Percentiles rank a stretch among this genome's conserved stretches.
phyloP scores from a whole-genome alignment of 805 yeast genomes.

The Nakazawaea pomicola region DNA sequence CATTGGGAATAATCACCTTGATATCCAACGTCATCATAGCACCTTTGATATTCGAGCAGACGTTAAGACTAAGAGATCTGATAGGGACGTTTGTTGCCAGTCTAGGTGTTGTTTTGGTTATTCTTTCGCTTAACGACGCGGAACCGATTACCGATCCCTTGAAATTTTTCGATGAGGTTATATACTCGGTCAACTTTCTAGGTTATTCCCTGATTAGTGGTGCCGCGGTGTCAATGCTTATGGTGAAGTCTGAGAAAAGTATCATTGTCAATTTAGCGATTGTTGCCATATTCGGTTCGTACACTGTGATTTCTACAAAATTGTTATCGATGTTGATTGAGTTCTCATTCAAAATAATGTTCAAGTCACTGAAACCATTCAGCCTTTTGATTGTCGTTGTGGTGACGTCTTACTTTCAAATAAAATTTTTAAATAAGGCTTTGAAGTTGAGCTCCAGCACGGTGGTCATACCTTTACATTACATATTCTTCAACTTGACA shows the following conservation, averaged over 20 bases:
- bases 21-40: conserved; percentile 41
- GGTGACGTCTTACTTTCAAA: conserved; percentile 36
- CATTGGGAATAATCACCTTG: conserved; percentile 44
- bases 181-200: conserved; percentile 21
- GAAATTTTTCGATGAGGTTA: conserved; percentile 21
- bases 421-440: conserved; percentile 32
- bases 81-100: conserved; percentile 36
- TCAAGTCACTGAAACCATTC: conserved; percentile 27
- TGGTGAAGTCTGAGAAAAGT: conserved; percentile 14
- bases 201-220: conserved; percentile 23
- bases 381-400: conserved; percentile 25
- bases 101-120: conserved; percentile 36
- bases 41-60: conserved; percentile 39
- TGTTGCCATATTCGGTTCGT: conserved; percentile 42
- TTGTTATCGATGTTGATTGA: conserved; percentile 29
- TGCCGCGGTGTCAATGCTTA: conserved; percentile 5
- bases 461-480: conserved; percentile 45
- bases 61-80: conserved; percentile 27
- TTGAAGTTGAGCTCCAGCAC: conserved; percentile 36
- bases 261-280: conserved; percentile 28
- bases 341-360: conserved; percentile 18
- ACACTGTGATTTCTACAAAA: conserved; percentile 42
- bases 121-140: conserved; percentile 28
- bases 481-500: conserved; percentile 40
- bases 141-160: conserved; percentile 21